Percentiles rank a stretch among this genome's conserved stretches.
Evolutionary conservation across 176 grass and related monocot species (phyloP).

Genomic region (Leersia perrieri): DNA sequence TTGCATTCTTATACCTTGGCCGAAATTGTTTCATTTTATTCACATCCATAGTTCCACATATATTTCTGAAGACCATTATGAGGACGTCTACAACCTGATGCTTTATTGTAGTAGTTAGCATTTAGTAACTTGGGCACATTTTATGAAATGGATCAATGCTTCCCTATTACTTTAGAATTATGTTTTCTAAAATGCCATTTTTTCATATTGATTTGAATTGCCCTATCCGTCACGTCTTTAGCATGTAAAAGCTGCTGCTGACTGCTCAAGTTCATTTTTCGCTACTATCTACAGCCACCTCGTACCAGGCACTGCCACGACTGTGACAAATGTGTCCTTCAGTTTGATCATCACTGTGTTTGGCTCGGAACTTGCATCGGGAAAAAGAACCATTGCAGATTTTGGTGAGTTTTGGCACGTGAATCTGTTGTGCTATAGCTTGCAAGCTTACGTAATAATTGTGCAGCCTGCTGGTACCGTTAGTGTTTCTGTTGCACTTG

Average conservation of each 20-base stretch:
- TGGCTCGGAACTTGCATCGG: conserved; percentile 98
- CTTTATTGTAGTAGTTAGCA: not conserved
- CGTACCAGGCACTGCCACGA: conserved; percentile 89
- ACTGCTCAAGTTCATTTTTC: conserved; percentile 30
- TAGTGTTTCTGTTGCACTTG: not conserved
- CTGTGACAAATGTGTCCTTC: conserved; percentile 97
- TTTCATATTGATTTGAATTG: conserved; percentile 5
- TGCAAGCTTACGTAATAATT: not conserved
- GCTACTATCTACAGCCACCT: conserved; percentile 64
- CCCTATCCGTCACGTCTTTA: not conserved
- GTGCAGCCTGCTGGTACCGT: not conserved
- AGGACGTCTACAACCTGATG: not conserved
- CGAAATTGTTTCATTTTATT: conserved; percentile 29
- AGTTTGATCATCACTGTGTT: conserved; percentile 98
- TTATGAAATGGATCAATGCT: not conserved
- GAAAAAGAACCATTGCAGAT: conserved; percentile 85
- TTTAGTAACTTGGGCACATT: not conserved
- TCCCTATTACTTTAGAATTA: not conserved
- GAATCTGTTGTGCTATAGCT: not conserved
- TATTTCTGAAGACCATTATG: not conserved
- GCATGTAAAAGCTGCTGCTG: conserved; percentile 28
- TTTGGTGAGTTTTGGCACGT: conserved; percentile 68
- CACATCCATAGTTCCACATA: not conserved
- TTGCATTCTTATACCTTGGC: conserved; percentile 3
- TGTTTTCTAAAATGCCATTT: conserved; percentile 14